phyloP scores from a whole-genome alignment of 441 rosid species.

The Jatropha podagrica region DNA sequence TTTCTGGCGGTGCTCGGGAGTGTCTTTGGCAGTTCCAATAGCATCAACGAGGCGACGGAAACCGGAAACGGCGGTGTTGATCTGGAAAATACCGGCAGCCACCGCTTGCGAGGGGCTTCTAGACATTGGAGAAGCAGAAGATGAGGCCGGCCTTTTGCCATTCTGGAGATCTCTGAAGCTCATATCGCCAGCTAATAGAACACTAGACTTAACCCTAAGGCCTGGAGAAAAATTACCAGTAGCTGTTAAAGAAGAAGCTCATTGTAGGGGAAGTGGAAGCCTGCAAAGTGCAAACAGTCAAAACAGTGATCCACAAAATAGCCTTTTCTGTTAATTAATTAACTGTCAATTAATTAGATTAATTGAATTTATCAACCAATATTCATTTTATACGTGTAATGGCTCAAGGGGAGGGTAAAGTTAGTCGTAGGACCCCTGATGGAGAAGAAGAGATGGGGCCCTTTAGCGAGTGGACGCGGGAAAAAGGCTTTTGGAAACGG shows the following conservation, averaged over 20 bases:
- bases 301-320: not conserved
- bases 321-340: slow-evolving; percentile 5
- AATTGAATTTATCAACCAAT: not conserved
- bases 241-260: not conserved
- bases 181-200: slow-evolving; percentile 28
- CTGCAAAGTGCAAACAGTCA: not conserved
- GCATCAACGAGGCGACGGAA: slow-evolving; percentile 67
- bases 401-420: not conserved
- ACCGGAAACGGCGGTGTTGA: slow-evolving; percentile 64
- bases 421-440: not conserved
- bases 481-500: not conserved
- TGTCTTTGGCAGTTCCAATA: slow-evolving; percentile 66
- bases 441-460: not conserved
- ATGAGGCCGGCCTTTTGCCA: slow-evolving; percentile 34
- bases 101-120: slow-evolving; percentile 60
- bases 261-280: not conserved
- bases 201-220: not conserved
- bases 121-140: slow-evolving; percentile 27
- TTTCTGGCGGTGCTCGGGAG: slow-evolving; percentile 61
- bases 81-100: slow-evolving; percentile 71
- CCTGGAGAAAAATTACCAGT: not conserved
- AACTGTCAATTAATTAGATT: not conserved
- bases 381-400: not conserved
- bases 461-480: not conserved
- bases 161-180: slow-evolving; percentile 59